These are phyloP conservation scores for Vitis rupestris DNA, from an alignment of 164 flowering plant species.

Conservation along the genomic window DNA sequence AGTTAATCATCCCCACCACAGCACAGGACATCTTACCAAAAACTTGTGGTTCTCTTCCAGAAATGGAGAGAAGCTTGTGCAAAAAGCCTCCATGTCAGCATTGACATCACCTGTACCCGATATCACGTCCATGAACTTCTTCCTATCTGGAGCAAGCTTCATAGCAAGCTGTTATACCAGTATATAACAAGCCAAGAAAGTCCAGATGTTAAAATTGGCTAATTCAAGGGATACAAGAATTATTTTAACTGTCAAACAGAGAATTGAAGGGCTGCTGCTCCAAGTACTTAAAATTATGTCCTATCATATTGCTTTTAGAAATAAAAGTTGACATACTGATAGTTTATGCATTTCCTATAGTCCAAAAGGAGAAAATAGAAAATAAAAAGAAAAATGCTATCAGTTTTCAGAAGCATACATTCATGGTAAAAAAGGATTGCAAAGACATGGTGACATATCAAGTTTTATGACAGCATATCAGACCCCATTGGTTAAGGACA, in stretches of 20 bases:
- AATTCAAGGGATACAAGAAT: background rate
- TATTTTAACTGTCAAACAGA: background rate
- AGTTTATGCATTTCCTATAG: background rate
- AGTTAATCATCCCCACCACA: background rate
- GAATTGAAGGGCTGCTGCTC: no score
- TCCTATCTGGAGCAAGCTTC: constrained; percentile 97
- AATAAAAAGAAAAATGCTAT: background rate
- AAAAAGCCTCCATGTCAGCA: constrained; percentile 74
- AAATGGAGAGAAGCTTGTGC: constrained; percentile 58
- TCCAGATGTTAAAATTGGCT: background rate
- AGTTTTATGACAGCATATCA: no score
- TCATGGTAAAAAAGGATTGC: no score
- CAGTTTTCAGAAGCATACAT: background rate
- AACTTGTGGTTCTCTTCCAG: constrained; percentile 85
- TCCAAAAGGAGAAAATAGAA: background rate
- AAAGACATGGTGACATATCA: no score
- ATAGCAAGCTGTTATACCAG: constrained; percentile 59
- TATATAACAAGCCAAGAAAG: background rate
- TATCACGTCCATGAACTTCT: constrained; percentile 84
- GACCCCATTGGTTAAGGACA: no score
- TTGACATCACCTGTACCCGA: constrained; percentile 57
- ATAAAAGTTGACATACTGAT: background rate
- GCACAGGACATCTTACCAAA: constrained; percentile 50
- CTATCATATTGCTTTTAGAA: background rate
- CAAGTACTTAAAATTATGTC: no score